Evolutionary conservation across 2,329 filamentous ascomycete genomes (phyloP).

Genomic region (Pezicula carpinea): DNA sequence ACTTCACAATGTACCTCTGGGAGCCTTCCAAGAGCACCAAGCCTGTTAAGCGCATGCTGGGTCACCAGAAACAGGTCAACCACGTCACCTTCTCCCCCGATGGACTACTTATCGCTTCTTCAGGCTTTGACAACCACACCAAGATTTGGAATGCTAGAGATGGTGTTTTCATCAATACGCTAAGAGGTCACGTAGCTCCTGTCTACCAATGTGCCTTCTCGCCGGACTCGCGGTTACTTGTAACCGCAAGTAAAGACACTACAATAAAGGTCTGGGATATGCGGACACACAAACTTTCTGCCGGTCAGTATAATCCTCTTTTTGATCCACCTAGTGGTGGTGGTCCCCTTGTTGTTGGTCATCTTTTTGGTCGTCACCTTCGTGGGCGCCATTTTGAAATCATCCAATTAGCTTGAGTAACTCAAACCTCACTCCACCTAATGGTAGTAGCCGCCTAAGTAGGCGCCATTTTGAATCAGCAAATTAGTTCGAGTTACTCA

Average conservation of each 20-base stretch:
- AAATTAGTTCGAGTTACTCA: too few relatives aligned
- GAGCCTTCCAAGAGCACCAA: constrained; percentile 75
- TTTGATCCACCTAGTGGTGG: constrained; percentile 4
- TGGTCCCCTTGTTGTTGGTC: neutral
- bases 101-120: constrained; percentile 79
- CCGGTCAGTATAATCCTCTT: constrained; percentile 24
- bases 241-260: constrained; percentile 85
- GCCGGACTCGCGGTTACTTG: constrained; percentile 82
- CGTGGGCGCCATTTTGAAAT: too few relatives aligned
- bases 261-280: constrained; percentile 96
- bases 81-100: constrained; percentile 93
- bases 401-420: too few relatives aligned
- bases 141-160: constrained; percentile 82
- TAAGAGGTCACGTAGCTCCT: constrained; percentile 84
- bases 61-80: constrained; percentile 95
- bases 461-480: too few relatives aligned
- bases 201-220: constrained; percentile 94
- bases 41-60: constrained; percentile 81
- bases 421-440: too few relatives aligned
- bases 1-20: constrained; percentile 97
- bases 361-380: neutral
- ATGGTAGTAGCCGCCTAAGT: too few relatives aligned
- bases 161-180: constrained; percentile 76
- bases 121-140: constrained; percentile 90
- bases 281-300: constrained; percentile 71